phyloP scores from a whole-genome alignment of 1,139 yeast species.

The Geotrichum aggregatum region DNA sequence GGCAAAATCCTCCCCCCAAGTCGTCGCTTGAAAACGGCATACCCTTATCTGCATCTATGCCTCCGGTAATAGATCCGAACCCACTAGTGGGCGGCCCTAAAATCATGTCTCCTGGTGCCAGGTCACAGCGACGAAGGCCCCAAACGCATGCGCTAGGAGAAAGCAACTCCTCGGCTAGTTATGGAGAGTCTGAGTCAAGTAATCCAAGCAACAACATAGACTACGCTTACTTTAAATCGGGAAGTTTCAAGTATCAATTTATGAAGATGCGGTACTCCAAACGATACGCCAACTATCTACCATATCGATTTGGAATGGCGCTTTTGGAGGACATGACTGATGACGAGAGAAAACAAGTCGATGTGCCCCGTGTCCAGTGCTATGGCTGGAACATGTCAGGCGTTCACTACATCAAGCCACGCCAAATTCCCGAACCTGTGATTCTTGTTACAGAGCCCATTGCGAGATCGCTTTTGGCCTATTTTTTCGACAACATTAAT shows the following conservation, averaged over 20 bases:
- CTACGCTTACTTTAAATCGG: slow-evolving; percentile 1
- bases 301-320: slow-evolving; percentile 20
- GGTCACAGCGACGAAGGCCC: not conserved
- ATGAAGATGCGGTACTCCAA: slow-evolving; percentile 18
- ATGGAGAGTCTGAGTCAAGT: slow-evolving; percentile 9
- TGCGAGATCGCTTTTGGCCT: slow-evolving; percentile 39
- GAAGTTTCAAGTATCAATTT: not conserved
- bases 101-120: not conserved
- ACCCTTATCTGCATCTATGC: not conserved
- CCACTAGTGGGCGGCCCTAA: not conserved
- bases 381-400: slow-evolving; percentile 70
- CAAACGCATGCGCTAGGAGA: not conserved
- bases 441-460: slow-evolving; percentile 20
- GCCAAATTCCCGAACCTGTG: slow-evolving; percentile 40
- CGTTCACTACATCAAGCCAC: slow-evolving; percentile 46
- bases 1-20: too few relatives aligned
- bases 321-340: slow-evolving; percentile 14
- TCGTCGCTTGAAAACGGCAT: too few relatives aligned
- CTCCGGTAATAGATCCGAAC: not conserved
- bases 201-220: slow-evolving; percentile 9
- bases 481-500: slow-evolving; percentile 51
- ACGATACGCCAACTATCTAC: slow-evolving; percentile 20
- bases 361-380: slow-evolving; percentile 54
- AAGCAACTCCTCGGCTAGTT: not conserved
- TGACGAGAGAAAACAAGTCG: slow-evolving; percentile 42